Conservation (phyloP, 164 flowering plant genomes). For the Vitis rotundifolia region DNA sequence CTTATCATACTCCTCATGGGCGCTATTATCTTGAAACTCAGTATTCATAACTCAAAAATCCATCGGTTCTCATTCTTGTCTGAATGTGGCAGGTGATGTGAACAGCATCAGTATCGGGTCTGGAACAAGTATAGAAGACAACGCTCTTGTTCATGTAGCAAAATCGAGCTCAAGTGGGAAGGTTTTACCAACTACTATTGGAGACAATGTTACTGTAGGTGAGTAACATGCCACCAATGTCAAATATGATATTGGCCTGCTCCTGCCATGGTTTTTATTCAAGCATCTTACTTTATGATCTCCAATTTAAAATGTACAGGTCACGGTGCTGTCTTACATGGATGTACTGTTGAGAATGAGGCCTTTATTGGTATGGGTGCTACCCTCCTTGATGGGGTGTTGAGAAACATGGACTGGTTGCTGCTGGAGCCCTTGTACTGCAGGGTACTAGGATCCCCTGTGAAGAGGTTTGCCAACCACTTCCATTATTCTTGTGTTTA, state of each 20-base stretch:
- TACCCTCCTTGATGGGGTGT: slow-evolving; percentile 87
- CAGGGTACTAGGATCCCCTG: slow-evolving; percentile 79
- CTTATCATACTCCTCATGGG: not conserved
- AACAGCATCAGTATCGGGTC: slow-evolving; percentile 85
- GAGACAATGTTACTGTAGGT: slow-evolving; percentile 93
- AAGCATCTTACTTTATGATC: slow-evolving; percentile 11
- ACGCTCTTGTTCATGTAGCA: slow-evolving; percentile 91
- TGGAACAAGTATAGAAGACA: slow-evolving; percentile 89
- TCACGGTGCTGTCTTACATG: slow-evolving; percentile 93
- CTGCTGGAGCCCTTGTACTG: slow-evolving; percentile 88
- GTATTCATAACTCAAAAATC: too few species aligned
- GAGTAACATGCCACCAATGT: slow-evolving; percentile 20
- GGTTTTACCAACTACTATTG: slow-evolving; percentile 82
- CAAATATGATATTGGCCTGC: not conserved
- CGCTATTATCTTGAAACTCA: too few species aligned
- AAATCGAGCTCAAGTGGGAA: slow-evolving; percentile 83
- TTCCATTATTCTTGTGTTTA: too few species aligned
- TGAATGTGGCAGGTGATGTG: slow-evolving; percentile 61
- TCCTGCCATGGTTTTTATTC: not conserved
- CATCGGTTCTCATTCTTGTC: not conserved
- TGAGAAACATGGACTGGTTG: slow-evolving; percentile 92
- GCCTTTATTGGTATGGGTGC: slow-evolving; percentile 93
- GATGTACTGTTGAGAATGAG: slow-evolving; percentile 91
- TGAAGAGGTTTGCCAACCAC: slow-evolving; percentile 65
- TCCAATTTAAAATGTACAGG: slow-evolving; percentile 43